These are phyloP conservation scores for Seiridium unicorne DNA, from an alignment of 2,329 filamentous ascomycete species.

Conservation along the genomic window DNA sequence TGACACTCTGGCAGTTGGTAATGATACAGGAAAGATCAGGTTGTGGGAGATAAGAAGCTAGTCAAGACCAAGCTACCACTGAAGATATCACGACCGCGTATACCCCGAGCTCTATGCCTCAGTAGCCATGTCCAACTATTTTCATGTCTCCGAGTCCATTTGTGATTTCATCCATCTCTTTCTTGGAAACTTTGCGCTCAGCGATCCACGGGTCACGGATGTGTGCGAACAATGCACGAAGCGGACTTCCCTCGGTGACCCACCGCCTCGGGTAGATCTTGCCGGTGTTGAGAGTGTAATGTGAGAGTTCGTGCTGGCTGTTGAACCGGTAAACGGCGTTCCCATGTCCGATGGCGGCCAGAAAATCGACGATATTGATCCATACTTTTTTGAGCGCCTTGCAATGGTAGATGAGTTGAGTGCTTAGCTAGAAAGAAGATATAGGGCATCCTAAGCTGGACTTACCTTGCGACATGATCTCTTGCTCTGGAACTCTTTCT, in stretches of 20 bases:
- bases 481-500: conserved; percentile 36
- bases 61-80: conserved; percentile 14
- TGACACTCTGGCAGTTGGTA: conserved; percentile 78
- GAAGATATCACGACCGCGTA: conserved; percentile 1
- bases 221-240: conserved; percentile 33
- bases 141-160: conserved; percentile 2
- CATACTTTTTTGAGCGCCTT: conserved; percentile 40
- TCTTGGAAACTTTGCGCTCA: not conserved
- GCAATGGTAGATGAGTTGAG: not conserved
- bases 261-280: conserved; percentile 45
- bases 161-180: not conserved
- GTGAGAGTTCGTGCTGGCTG: conserved; percentile 27
- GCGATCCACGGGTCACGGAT: conserved; percentile 18
- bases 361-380: conserved; percentile 50
- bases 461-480: conserved; percentile 42
- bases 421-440: not conserved
- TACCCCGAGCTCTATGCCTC: not conserved
- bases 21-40: conserved; percentile 83
- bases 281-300: conserved; percentile 32
- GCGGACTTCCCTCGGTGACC: conserved; percentile 38
- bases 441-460: not conserved
- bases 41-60: conserved; percentile 84
- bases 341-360: conserved; percentile 30
- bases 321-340: conserved; percentile 29
- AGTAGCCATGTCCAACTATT: not conserved